Base-by-base conservation (phyloP, 176 grass and related monocot genomes). In the Ampelocalamus luodianensis region DNA sequence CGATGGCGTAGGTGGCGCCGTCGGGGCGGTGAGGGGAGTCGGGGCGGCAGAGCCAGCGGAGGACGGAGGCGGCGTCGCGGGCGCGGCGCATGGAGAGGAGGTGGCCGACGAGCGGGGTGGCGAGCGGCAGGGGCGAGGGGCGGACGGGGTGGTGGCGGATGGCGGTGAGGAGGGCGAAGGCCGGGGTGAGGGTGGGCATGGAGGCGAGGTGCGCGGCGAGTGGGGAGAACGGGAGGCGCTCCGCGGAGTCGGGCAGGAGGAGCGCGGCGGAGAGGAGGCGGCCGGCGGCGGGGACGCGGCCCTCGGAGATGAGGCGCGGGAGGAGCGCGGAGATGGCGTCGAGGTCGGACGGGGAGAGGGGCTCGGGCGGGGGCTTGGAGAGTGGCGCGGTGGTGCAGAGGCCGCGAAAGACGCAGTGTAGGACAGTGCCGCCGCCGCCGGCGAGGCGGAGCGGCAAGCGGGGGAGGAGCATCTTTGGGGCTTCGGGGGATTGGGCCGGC, bases 41-140 rank as follows among this genome's bases (percentile, higher is more conserved):
- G 5, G 89, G 89, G 49, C 89, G 89, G 74, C 89, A 90, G 61
- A 90, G 89, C 84, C 89, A 90, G 48, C 89, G 84, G 67, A 90
- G 60, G 38, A 90, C 42, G 40, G 89, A 83, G 20, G 89, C 74
- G 23, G 89, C 80, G 17, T 83, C 84, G 42, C 80, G 84, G 16
- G 84, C 68, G 10, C 84, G 84, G 67, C 74, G 79, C 74, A 48
- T 76, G 48, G 23, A 65, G 29, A 90, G 89, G 84, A 87, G 89
- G 49, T 64, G 10, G 59, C 61, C 79, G 51, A 90, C 74, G 67
- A 90, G 84, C 17, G 84, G 89, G 43, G 89, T 36, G 60, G 84
- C 79, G 13, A 90, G 84, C 39, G 67, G 84, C 40, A 90, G 74
- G 29, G 88, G 84, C 13, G 88, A 90, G 16, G 74, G 89, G 38